A percentile compares a stretch with the other conserved stretches of the same genome.
phyloP scores from a whole-genome alignment of 345 rosid genomes.

The Linum usitatissimum region DNA sequence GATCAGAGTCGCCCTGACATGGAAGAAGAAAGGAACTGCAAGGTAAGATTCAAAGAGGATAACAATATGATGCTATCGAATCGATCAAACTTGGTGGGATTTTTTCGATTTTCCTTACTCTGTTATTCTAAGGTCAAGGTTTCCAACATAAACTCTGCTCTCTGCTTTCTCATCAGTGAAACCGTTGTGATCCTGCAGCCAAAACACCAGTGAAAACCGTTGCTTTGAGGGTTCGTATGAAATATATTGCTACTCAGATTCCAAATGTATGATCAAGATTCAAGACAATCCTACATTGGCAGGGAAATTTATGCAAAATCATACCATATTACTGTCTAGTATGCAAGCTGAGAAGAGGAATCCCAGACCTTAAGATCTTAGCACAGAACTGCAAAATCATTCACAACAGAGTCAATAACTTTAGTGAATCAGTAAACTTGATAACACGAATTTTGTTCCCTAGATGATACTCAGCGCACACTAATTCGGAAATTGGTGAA shows the following conservation, averaged over 20 bases:
- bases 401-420: neutral
- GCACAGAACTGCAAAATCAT: neutral
- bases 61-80: neutral
- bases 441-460: neutral
- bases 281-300: too few relatives aligned
- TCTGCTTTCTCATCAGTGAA: slow-evolving; percentile 53
- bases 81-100: slow-evolving; percentile 1
- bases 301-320: neutral
- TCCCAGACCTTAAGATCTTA: neutral
- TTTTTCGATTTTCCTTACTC: slow-evolving; percentile 39
- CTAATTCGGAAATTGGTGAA: neutral
- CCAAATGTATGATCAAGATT: neutral
- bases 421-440: neutral
- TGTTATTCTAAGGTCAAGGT: slow-evolving; percentile 76
- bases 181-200: slow-evolving; percentile 44
- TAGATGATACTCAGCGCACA: neutral
- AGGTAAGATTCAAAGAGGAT: neutral
- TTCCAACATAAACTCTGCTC: slow-evolving; percentile 68
- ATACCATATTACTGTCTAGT: neutral
- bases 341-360: neutral
- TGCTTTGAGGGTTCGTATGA: neutral
- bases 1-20: slow-evolving; percentile 60
- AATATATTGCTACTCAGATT: too few relatives aligned
- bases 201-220: neutral
- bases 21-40: neutral